Conservation (phyloP, 495 filamentous ascomycete genomes). For the Ramalina intermedia region DNA sequence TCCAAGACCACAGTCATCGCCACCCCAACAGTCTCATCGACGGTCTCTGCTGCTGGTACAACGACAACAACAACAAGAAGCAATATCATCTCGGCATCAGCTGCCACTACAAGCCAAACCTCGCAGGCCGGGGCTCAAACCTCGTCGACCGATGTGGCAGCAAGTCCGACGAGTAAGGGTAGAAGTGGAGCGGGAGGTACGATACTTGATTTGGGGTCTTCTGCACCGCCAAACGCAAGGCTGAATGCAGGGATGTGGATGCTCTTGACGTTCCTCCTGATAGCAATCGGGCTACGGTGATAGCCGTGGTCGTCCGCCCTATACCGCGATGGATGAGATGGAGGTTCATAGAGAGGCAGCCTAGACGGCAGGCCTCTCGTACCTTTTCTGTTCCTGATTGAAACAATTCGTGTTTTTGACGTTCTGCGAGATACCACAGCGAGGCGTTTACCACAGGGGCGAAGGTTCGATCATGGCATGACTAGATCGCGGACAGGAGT, state of each 20-base stretch:
- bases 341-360: too few relatives aligned
- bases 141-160: not conserved
- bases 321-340: too few relatives aligned
- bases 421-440: too few relatives aligned
- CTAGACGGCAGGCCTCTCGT: too few relatives aligned
- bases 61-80: not conserved
- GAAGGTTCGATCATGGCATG: too few relatives aligned
- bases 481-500: too few relatives aligned
- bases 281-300: not conserved
- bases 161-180: not conserved
- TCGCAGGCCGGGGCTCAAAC: not conserved
- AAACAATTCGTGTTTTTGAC: too few relatives aligned
- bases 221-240: constrained; percentile 2
- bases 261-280: not conserved
- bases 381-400: too few relatives aligned
- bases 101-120: not conserved
- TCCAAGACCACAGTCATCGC: not conserved
- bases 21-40: not conserved
- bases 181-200: constrained; percentile 7
- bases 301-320: not conserved
- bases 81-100: not conserved
- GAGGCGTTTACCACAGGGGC: too few relatives aligned
- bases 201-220: constrained; percentile 10
- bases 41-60: not conserved
- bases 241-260: not conserved